Conservation (phyloP, 805 yeast species). For the Isabelozyma heimii region DNA sequence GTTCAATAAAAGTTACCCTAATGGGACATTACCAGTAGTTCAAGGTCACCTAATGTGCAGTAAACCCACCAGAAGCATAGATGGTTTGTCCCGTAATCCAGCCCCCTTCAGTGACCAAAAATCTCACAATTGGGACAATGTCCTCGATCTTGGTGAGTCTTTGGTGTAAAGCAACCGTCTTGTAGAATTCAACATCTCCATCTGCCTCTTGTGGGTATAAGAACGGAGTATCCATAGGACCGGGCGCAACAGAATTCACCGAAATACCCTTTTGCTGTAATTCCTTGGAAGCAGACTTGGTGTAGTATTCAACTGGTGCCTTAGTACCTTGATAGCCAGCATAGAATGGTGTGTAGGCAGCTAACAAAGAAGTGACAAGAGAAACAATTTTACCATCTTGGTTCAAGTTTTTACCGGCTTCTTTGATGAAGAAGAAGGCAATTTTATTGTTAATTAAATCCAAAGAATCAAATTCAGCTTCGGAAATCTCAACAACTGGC, state of each 20-base stretch:
- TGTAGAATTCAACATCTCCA: slow-evolving; percentile 52
- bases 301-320: slow-evolving; percentile 52
- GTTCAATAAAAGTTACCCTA: neutral
- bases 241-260: slow-evolving; percentile 60
- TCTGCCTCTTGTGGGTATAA: slow-evolving; percentile 58
- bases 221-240: slow-evolving; percentile 68
- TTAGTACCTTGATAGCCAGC: slow-evolving; percentile 56
- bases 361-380: slow-evolving; percentile 61
- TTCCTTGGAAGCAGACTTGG: slow-evolving; percentile 56
- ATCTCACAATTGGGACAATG: slow-evolving; percentile 60
- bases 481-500: slow-evolving; percentile 49
- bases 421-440: slow-evolving; percentile 60
- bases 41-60: slow-evolving; percentile 48
- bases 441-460: slow-evolving; percentile 52
- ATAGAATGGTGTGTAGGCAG: slow-evolving; percentile 59
- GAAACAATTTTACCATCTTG: slow-evolving; percentile 55
- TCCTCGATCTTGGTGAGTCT: slow-evolving; percentile 58
- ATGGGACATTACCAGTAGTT: no score
- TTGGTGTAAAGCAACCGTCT: slow-evolving; percentile 45
- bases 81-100: slow-evolving; percentile 74
- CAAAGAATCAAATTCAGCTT: slow-evolving; percentile 55
- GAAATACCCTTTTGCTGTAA: slow-evolving; percentile 43
- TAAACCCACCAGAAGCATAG: slow-evolving; percentile 63
- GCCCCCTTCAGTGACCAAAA: slow-evolving; percentile 61
- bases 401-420: slow-evolving; percentile 49